These are phyloP conservation scores for Haplographium delicatum DNA, from an alignment of 495 filamentous ascomycete species.

Conservation along the genomic window DNA sequence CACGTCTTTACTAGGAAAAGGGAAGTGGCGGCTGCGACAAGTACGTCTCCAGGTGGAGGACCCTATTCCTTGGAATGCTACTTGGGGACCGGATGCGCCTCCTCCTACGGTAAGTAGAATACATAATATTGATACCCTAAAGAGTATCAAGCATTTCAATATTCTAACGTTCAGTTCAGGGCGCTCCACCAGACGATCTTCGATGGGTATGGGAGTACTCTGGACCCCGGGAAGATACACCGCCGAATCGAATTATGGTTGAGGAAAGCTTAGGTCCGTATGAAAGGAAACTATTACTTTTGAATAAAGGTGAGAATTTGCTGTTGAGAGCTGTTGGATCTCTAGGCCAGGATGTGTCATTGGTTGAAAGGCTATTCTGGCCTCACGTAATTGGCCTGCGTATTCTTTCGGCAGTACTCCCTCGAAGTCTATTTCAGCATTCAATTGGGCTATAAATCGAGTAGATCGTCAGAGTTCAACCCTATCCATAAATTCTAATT, in stretches of 20 bases:
- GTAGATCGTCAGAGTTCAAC: too few relatives aligned
- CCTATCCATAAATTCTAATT: too few relatives aligned
- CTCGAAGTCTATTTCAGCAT: too few relatives aligned
- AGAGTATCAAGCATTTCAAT: too few relatives aligned
- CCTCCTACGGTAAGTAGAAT: conserved; percentile 5
- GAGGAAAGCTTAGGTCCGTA: conserved; percentile 48
- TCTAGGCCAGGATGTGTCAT: conserved; percentile 19
- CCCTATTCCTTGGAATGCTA: conserved; percentile 30
- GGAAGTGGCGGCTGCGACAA: conserved; percentile 32
- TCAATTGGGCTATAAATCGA: too few relatives aligned
- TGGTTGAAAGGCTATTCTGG: neutral
- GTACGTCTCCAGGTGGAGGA: conserved; percentile 27
- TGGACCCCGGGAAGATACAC: conserved; percentile 36
- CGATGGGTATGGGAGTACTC: conserved; percentile 49
- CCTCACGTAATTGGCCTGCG: too few relatives aligned
- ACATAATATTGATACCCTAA: too few relatives aligned
- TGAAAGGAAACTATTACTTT: conserved; percentile 38
- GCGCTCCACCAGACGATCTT: conserved; percentile 11
- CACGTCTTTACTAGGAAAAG: conserved; percentile 39
- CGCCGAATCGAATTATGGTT: conserved; percentile 31
- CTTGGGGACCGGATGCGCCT: conserved; percentile 29
- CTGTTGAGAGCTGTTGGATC: neutral
- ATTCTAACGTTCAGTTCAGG: neutral
- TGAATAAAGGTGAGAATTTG: conserved; percentile 38
- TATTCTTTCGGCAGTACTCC: too few relatives aligned